These are phyloP conservation scores for Eutypa lata DNA, from an alignment of 2,329 filamentous ascomycete genomes.

Conservation along the genomic window DNA sequence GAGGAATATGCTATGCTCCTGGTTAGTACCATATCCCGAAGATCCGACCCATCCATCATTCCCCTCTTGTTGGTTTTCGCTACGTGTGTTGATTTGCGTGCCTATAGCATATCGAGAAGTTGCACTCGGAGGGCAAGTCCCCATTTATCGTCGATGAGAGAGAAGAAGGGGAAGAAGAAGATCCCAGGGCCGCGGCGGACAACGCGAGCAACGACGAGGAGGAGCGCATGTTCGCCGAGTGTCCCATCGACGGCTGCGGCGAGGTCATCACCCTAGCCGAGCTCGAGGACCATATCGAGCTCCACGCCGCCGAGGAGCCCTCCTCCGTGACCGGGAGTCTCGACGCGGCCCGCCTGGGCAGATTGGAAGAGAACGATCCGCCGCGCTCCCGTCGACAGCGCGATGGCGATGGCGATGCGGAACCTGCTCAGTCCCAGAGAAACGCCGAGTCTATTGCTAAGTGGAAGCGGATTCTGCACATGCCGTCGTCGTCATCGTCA, in stretches of 20 bases:
- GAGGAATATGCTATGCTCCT: conserved; percentile 35
- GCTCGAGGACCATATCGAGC: conserved; percentile 56
- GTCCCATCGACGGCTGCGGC: conserved; percentile 55
- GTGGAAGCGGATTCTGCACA: conserved; percentile 30
- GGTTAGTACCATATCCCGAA: too few species aligned
- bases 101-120: conserved; percentile 29
- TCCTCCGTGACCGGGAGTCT: neutral
- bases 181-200: neutral
- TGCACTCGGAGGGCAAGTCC: conserved; percentile 22
- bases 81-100: too few species aligned
- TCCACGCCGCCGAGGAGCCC: conserved; percentile 50
- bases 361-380: too few species aligned
- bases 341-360: too few species aligned
- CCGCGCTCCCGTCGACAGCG: neutral
- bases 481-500: conserved; percentile 13
- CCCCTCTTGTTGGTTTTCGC: too few species aligned
- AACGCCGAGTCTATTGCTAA: conserved; percentile 10
- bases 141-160: conserved; percentile 18
- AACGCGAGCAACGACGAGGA: conserved; percentile 3
- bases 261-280: conserved; percentile 53
- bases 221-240: conserved; percentile 43
- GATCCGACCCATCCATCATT: neutral
- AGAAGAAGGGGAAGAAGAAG: neutral
- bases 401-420: too few species aligned
- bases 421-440: too few species aligned